Evolutionary conservation across 2,329 filamentous ascomycete genomes (phyloP).

Genomic region (Aspergillus fischeri): DNA sequence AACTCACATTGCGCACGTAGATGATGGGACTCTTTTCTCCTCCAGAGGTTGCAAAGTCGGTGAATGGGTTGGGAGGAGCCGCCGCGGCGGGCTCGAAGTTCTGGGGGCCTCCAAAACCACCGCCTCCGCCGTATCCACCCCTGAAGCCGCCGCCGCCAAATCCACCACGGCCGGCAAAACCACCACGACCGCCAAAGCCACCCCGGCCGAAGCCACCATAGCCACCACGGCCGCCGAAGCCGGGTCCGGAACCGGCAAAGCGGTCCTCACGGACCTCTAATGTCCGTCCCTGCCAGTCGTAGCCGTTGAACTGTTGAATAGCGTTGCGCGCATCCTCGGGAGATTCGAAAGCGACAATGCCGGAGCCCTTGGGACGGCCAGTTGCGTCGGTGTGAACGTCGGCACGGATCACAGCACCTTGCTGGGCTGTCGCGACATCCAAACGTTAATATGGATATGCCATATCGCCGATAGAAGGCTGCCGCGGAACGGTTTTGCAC

Average conservation of each 20-base stretch:
- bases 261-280: constrained; percentile 96
- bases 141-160: constrained; percentile 48
- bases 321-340: constrained; percentile 92
- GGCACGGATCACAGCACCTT: constrained; percentile 82
- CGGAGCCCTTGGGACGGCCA: constrained; percentile 91
- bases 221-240: constrained; percentile 41
- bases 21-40: constrained; percentile 80
- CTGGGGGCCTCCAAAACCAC: constrained; percentile 32
- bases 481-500: constrained; percentile 36
- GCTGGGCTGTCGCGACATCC: constrained; percentile 35
- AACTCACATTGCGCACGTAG: constrained; percentile 92
- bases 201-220: constrained; percentile 38
- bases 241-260: constrained; percentile 64
- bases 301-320: constrained; percentile 96
- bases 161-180: constrained; percentile 49
- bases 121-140: constrained; percentile 53
- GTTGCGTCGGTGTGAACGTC: constrained; percentile 92
- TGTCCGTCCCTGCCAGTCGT: constrained; percentile 92
- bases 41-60: constrained; percentile 82
- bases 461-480: constrained; percentile 8
- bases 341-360: constrained; percentile 94
- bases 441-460: constrained; percentile 27
- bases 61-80: constrained; percentile 76
- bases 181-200: constrained; percentile 42
- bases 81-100: constrained; percentile 45